A percentile compares a stretch with the other conserved stretches of the same genome.
These are phyloP conservation scores for Coix lacrymajobi DNA, from an alignment of 176 grass and related monocot species.

Conservation along the genomic window DNA sequence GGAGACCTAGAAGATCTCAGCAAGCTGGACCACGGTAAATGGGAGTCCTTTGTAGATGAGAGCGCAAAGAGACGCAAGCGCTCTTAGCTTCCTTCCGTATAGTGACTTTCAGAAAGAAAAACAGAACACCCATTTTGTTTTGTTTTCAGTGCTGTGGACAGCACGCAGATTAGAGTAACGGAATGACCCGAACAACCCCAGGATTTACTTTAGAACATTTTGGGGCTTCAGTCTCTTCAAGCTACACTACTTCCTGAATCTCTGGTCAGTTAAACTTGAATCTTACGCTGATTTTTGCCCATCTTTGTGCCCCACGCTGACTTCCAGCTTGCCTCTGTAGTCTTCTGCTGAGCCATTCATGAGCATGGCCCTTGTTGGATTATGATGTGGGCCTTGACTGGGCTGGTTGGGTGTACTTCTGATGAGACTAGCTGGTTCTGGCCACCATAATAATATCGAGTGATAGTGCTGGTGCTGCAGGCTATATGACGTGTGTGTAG, in stretches of 20 bases:
- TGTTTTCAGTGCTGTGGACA: neutral
- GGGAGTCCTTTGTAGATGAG: constrained; percentile 78
- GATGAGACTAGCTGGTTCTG: neutral
- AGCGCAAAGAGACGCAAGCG: constrained; percentile 64
- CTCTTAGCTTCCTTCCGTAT: constrained; percentile 31
- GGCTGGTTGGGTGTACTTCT: constrained; percentile 11
- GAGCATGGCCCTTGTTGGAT: neutral
- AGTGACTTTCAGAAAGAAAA: constrained; percentile 14
- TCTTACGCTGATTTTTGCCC: neutral
- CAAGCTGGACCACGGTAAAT: constrained; percentile 67
- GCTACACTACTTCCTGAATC: neutral
- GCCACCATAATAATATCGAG: constrained; percentile 14
- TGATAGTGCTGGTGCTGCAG: constrained; percentile 20
- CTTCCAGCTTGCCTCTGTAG: constrained; percentile 8
- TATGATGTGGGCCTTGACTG: neutral
- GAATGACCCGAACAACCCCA: constrained; percentile 5
- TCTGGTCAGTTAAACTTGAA: neutral
- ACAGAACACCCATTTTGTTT: constrained; percentile 8
- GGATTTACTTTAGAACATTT: neutral
- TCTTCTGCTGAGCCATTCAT: neutral
- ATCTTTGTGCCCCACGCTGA: neutral
- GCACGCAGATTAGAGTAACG: neutral
- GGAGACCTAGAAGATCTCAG: constrained; percentile 76
- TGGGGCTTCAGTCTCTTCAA: neutral
- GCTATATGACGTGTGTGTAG: neutral